Percentiles rank a stretch among this genome's conserved stretches.
Conservation (phyloP, 208 protist species). For the Leishmania braziliensis region DNA sequence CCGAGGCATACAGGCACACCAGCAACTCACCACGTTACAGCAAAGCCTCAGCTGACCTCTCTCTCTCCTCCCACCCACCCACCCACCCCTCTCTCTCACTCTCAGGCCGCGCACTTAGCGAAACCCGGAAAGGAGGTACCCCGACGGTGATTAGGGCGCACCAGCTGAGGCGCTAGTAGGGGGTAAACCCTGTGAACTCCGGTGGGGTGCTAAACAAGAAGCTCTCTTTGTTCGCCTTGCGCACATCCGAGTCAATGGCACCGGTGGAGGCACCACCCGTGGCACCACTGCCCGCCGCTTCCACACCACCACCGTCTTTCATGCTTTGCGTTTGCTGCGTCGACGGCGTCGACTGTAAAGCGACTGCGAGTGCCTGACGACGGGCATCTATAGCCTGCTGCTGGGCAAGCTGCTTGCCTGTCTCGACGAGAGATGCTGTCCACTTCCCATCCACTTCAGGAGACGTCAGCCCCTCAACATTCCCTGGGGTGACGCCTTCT, state of each 20-base stretch:
- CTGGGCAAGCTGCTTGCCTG: slow-evolving; percentile 31
- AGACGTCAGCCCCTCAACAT: neutral
- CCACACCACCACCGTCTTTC: neutral
- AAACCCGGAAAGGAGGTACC: neutral
- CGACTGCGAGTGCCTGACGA: slow-evolving; percentile 7
- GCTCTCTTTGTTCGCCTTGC: slow-evolving; percentile 38
- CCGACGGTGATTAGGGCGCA: neutral
- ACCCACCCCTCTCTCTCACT: neutral
- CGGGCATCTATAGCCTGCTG: slow-evolving; percentile 25
- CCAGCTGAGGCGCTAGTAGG: slow-evolving; percentile 4
- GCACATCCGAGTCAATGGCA: slow-evolving; percentile 30
- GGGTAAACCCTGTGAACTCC: slow-evolving; percentile 69
- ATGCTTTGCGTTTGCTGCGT: slow-evolving; percentile 17
- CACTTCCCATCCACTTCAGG: slow-evolving; percentile 20
- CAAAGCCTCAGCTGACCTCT: neutral
- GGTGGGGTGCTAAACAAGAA: slow-evolving; percentile 76
- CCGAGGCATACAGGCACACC: neutral
- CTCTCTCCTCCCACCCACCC: neutral
- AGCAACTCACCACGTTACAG: neutral
- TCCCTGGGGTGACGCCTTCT: neutral
- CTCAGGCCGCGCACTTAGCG: no score
- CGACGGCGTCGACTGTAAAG: slow-evolving; percentile 22
- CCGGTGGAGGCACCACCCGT: slow-evolving; percentile 7
- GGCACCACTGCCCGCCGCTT: neutral
- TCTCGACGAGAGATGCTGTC: slow-evolving; percentile 27